Evolutionary conservation across 2,329 filamentous ascomycete genomes (phyloP).

Genomic region (Keithomyces neogunnii): DNA sequence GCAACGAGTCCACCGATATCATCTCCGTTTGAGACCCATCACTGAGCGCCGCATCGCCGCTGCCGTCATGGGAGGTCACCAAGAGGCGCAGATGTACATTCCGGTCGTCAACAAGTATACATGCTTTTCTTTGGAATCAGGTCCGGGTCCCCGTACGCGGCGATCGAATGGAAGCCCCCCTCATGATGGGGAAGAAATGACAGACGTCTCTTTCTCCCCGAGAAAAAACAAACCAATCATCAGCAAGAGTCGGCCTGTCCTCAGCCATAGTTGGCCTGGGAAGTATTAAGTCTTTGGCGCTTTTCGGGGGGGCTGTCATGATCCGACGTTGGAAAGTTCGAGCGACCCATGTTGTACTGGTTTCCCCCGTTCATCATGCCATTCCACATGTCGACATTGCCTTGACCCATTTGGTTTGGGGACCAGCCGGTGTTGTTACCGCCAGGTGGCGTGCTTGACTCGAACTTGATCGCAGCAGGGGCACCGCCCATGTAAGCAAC

Average conservation of each 20-base stretch:
- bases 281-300: constrained; percentile 40
- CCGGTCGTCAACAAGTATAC: not conserved
- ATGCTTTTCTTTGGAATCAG: not conserved
- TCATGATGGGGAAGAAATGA: not conserved
- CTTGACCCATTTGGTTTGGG: constrained; percentile 41
- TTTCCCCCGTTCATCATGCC: constrained; percentile 34
- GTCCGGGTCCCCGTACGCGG: not conserved
- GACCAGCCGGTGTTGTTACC: constrained; percentile 41
- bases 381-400: constrained; percentile 36
- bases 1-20: not conserved
- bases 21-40: not conserved
- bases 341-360: constrained; percentile 27
- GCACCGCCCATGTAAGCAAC: constrained; percentile 28
- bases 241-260: constrained; percentile 3
- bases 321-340: constrained; percentile 19
- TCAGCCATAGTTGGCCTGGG: constrained; percentile 32
- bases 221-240: not conserved
- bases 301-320: constrained; percentile 42
- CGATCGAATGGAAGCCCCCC: not conserved
- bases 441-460: constrained; percentile 44
- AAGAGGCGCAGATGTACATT: not conserved
- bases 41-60: not conserved
- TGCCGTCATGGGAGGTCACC: not conserved
- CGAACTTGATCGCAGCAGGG: constrained; percentile 36
- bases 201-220: not conserved